Conservation (phyloP, 2,329 filamentous ascomycete genomes). For the Apiospora hydei region DNA sequence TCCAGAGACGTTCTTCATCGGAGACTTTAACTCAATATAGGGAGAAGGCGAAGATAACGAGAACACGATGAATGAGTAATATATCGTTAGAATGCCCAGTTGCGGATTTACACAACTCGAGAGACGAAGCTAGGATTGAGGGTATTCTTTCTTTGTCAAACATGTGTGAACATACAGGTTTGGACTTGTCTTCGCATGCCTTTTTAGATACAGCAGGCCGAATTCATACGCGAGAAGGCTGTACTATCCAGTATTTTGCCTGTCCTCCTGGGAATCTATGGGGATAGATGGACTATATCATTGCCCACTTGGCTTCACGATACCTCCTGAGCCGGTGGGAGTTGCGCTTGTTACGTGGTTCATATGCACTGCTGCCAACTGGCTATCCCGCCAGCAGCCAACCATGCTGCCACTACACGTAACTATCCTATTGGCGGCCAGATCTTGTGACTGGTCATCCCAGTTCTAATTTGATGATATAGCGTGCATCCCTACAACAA, state of each 20-base stretch:
- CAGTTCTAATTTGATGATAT: not conserved
- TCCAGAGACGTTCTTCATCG: no score
- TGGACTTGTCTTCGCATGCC: not conserved
- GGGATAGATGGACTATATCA: not conserved
- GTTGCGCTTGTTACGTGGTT: not conserved
- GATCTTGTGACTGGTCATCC: not conserved
- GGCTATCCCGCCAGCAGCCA: no score
- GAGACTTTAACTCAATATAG: not conserved
- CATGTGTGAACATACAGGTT: not conserved
- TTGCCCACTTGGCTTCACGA: no score
- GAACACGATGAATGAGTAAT: constrained; percentile 2
- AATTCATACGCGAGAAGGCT: not conserved
- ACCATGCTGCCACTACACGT: no score
- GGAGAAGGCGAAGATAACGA: not conserved
- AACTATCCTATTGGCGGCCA: not conserved
- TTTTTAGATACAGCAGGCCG: not conserved
- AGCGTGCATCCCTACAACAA: no score
- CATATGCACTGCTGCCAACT: not conserved
- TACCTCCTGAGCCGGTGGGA: no score
- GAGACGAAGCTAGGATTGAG: not conserved
- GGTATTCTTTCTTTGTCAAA: no score
- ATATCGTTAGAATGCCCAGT: not conserved
- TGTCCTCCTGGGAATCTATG: not conserved
- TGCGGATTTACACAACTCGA: not conserved
- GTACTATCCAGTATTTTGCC: not conserved